Evolutionary conservation across 257 asterid species (phyloP), one percentile per base, ranked within the genome.

Genomic region (Buddleja alternifolia): DNA sequence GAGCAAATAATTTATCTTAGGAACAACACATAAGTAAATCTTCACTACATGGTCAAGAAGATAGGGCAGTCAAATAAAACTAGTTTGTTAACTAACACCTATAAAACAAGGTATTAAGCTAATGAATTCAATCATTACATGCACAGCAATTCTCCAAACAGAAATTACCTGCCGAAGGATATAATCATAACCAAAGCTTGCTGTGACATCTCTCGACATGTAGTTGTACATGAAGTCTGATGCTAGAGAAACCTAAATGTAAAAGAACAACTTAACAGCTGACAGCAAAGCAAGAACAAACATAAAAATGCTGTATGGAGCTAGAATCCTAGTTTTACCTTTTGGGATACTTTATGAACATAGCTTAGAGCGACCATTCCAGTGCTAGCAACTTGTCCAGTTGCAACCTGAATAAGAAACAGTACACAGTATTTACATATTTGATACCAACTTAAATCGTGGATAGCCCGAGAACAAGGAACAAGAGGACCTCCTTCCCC

Each of bases 161-260:
- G 52, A 69, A 65, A 16, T 79, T 81, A 93, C 98, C 95, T 88
- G 96, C 65, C 97, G 95, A 65, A 93, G 89, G 66, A 86, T 83
- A 77, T 86, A 93, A 75, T 93, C 98, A 80, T 93, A 93, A 71
- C 98, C 98, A 69, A 86, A 75, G 70, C 96, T 90, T 63, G 97
- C 90, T n/a, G 96, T 90, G 70, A 81, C 97, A 63, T 93, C 98
- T 67, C 79, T 78, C 36, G 98, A 90, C 88, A 86, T 68, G 71
- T 85, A 85, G 80, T 93, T 90, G 86, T 88, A 93, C 94, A 90
- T 86, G 77, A 90, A 90, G 60, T 90, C 97, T 15, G 95, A 63
- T 63, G 98, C 98, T 40, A 93, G 86, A 77, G 98, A 90, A 77
- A 90, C 93, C 98, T 93, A 72, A 24, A 75, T 19, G 67, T 56